A percentile compares a stretch with the other conserved stretches of the same genome.
Evolutionary conservation across 768 basidiomycete species (phyloP).

Genomic region (Serendipita indica): DNA sequence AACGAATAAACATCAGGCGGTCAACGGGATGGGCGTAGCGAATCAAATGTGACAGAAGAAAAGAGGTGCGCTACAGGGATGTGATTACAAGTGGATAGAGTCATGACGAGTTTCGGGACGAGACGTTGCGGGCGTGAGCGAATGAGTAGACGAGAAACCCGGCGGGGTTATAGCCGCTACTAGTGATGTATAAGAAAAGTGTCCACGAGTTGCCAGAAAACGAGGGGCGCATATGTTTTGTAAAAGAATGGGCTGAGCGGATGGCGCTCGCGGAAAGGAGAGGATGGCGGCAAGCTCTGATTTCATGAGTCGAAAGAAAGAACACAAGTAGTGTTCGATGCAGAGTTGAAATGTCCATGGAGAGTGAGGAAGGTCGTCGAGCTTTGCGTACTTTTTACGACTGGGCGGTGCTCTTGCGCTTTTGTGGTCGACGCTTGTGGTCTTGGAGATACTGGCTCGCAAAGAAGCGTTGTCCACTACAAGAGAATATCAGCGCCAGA

Average conservation of each 20-base stretch:
- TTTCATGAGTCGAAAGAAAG: not conserved
- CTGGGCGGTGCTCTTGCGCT: not conserved
- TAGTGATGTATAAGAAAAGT: no score
- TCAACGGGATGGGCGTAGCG: not conserved
- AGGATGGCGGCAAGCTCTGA: not conserved
- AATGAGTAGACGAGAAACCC: no score
- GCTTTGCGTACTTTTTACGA: not conserved
- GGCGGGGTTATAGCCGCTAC: no score
- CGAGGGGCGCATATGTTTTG: no score
- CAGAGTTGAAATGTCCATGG: not conserved
- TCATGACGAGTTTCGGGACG: no score
- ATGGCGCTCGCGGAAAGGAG: no score
- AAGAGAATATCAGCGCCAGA: not conserved
- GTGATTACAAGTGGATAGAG: no score
- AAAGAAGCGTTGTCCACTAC: slow-evolving; percentile 2
- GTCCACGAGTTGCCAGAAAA: no score
- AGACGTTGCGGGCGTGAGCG: no score
- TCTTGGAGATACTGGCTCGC: not conserved
- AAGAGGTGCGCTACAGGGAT: no score
- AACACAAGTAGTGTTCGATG: not conserved
- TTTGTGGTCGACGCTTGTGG: not conserved
- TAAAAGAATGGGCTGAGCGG: no score
- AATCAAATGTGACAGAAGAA: no score
- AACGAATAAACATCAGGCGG: not conserved
- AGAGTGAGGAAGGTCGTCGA: not conserved